Conservation (phyloP, 768 basidiomycete species). For the Trametopsis cervina region DNA sequence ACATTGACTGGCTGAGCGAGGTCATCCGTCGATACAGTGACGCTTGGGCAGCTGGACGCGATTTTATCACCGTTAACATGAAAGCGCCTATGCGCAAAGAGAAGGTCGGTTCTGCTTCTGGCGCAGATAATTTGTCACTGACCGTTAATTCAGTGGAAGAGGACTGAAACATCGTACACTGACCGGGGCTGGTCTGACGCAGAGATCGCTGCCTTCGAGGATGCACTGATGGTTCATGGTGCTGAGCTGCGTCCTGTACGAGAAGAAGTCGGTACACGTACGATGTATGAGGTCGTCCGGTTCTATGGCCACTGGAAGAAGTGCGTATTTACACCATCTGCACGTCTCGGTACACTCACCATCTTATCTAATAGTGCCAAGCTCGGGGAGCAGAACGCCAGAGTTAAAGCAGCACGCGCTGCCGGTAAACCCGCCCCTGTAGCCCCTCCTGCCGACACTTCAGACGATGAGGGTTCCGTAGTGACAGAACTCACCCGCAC, state of each 20-base stretch:
- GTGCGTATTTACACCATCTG: constrained; percentile 41
- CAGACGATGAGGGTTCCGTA: constrained; percentile 76
- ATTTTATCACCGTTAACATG: constrained; percentile 60
- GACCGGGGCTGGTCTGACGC: constrained; percentile 68
- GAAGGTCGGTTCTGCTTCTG: constrained; percentile 42
- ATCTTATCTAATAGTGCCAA: constrained; percentile 42
- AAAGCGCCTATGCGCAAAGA: constrained; percentile 46
- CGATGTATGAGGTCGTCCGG: constrained; percentile 72
- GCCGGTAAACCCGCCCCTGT: constrained; percentile 18
- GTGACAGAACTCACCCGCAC: constrained; percentile 48
- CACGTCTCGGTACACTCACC: not conserved
- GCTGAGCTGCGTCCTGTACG: constrained; percentile 75
- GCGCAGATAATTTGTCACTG: not conserved
- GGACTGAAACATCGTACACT: constrained; percentile 50
- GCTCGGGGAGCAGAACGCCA: constrained; percentile 61
- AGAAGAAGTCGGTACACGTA: constrained; percentile 64
- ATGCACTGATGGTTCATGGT: constrained; percentile 63
- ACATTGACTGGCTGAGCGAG: constrained; percentile 82
- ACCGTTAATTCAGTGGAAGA: constrained; percentile 58
- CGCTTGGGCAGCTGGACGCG: constrained; percentile 49
- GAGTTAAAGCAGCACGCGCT: constrained; percentile 34
- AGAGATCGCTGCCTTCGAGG: constrained; percentile 71
- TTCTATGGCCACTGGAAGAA: constrained; percentile 87
- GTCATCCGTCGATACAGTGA: constrained; percentile 66
- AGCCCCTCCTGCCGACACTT: constrained; percentile 9